Evolutionary conservation across 1,284 basidiomycete species (phyloP).

Genomic region (Earliella scabrosa): DNA sequence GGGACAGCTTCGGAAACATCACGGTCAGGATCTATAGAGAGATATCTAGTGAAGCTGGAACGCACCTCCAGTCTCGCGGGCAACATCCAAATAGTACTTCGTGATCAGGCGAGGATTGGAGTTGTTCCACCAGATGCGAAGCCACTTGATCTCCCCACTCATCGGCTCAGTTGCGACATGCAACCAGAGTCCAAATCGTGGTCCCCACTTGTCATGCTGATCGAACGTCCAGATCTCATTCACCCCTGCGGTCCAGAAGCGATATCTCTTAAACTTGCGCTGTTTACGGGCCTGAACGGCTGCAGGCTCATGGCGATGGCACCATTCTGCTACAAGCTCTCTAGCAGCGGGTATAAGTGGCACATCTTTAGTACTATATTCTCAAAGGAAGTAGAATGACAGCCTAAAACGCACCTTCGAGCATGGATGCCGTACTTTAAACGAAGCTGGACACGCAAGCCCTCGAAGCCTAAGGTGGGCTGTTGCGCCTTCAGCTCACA

Average conservation of each 20-base stretch:
- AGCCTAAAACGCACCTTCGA: not conserved
- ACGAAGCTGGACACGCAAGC: not conserved
- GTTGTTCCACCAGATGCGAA: conserved; percentile 48
- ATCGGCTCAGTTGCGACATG: conserved; percentile 42
- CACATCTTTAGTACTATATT: not conserved
- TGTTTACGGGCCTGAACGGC: not conserved
- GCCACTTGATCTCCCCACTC: conserved; percentile 37
- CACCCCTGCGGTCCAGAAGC: conserved; percentile 42
- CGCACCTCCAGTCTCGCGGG: conserved; percentile 23
- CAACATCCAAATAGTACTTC: conserved; percentile 36
- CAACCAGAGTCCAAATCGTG: conserved; percentile 38
- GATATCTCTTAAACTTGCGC: conserved; percentile 26
- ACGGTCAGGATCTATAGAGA: not conserved
- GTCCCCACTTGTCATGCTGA: conserved; percentile 47
- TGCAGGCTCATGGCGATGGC: not conserved
- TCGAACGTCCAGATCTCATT: conserved; percentile 43
- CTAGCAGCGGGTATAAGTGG: too few relatives aligned
- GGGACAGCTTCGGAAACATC: conserved; percentile 28
- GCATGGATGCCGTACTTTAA: not conserved
- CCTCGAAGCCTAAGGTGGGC: not conserved
- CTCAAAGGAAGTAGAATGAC: not conserved
- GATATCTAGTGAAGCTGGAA: too few relatives aligned
- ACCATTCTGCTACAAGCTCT: not conserved
- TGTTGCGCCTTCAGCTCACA: not conserved
- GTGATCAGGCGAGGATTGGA: conserved; percentile 40